A percentile compares a stretch with the other conserved stretches of the same genome.
phyloP scores from a whole-genome alignment of 1,139 yeast genomes.

The Lodderomyces jiufengensis region DNA sequence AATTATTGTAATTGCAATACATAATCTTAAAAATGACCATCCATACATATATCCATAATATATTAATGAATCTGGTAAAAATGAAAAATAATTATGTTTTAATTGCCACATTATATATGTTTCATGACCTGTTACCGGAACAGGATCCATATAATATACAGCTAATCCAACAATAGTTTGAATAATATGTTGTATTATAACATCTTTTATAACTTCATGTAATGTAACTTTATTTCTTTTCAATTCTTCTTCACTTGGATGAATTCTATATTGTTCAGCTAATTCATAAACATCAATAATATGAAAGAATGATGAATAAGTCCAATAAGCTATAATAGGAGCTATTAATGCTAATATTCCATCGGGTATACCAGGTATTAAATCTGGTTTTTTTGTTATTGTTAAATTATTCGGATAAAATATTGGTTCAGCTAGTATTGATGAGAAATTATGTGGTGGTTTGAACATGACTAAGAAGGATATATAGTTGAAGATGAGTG shows the following conservation, averaged over 20 bases:
- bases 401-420: constrained; percentile 9
- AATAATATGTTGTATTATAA: constrained; percentile 74
- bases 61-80: constrained; percentile 42
- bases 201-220: constrained; percentile 72
- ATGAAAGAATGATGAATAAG: constrained; percentile 69
- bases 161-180: constrained; percentile 69
- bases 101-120: constrained; percentile 63
- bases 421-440: constrained; percentile 13
- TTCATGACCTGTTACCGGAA: constrained; percentile 73
- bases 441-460: constrained; percentile 13
- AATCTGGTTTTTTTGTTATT: constrained; percentile 10
- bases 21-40: constrained; percentile 52
- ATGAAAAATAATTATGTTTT: constrained; percentile 35
- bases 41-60: constrained; percentile 57
- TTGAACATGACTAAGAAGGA: too few species aligned
- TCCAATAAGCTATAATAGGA: constrained; percentile 86
- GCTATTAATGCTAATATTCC: constrained; percentile 65
- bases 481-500: too few species aligned
- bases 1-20: constrained; percentile 65
- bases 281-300: constrained; percentile 67
- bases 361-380: constrained; percentile 58
- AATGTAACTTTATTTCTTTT: constrained; percentile 72
- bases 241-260: constrained; percentile 82
- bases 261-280: constrained; percentile 82
- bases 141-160: constrained; percentile 56